Conservation (phyloP, 164 flowering plant species). For the Magnolia changhungtana region DNA sequence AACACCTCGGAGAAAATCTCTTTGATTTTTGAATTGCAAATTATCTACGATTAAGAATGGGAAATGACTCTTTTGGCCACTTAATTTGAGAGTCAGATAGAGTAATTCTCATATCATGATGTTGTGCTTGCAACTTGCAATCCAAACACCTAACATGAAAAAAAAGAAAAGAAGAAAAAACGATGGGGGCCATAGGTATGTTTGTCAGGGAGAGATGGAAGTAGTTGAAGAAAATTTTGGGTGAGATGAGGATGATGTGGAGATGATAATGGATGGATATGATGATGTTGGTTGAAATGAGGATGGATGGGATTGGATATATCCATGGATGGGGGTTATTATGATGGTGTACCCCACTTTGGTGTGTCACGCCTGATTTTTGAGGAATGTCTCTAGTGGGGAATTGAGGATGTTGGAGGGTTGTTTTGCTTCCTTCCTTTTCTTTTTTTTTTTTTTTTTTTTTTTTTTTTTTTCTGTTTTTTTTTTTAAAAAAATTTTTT, state of each 20-base stretch:
- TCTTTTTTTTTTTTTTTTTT: not conserved
- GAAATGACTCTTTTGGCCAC: too few species aligned
- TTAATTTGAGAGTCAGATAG: too few species aligned
- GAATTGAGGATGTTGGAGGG: slow-evolving; percentile 16
- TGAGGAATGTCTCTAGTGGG: slow-evolving; percentile 29
- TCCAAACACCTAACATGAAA: not conserved
- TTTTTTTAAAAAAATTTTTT: too few species aligned
- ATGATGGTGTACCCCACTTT: slow-evolving; percentile 74
- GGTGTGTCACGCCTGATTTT: slow-evolving; percentile 63
- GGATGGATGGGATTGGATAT: not conserved
- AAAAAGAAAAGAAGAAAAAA: not conserved
- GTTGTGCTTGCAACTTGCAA: not conserved
- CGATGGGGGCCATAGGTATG: slow-evolving; percentile 13
- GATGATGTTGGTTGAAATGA: slow-evolving; percentile 9
- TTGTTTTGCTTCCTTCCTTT: slow-evolving; percentile 2
- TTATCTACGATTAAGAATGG: too few species aligned
- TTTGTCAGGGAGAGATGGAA: not conserved
- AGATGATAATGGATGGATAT: slow-evolving; percentile 9
- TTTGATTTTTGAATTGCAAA: too few species aligned
- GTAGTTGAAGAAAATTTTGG: slow-evolving; percentile 9
- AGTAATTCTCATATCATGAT: not conserved
- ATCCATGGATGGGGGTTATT: slow-evolving; percentile 18
- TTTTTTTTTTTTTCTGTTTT: too few species aligned
- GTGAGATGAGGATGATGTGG: slow-evolving; percentile 15
- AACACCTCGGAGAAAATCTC: too few species aligned